Conservation (phyloP, 371 early-diverging fungal species). For the Saksenaea oblongispora region DNA sequence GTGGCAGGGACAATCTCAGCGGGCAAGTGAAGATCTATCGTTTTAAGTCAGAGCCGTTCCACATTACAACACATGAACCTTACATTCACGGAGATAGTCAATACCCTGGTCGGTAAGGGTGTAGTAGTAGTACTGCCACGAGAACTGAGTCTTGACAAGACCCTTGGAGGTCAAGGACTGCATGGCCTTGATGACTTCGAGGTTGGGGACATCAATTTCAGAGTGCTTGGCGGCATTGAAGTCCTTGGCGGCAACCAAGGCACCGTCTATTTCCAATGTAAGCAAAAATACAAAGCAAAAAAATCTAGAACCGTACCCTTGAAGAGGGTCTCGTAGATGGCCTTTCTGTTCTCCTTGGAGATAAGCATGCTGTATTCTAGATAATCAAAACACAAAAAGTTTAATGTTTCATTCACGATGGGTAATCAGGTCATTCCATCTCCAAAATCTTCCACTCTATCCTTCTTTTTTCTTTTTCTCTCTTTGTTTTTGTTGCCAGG, state of each 20-base stretch:
- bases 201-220: slow-evolving; percentile 95
- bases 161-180: slow-evolving; percentile 95
- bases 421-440: not conserved
- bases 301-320: slow-evolving; percentile 55
- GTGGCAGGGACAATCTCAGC: slow-evolving; percentile 95
- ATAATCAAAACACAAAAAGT: not conserved
- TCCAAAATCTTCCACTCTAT: not conserved
- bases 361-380: slow-evolving; percentile 79
- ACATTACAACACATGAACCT: slow-evolving; percentile 3
- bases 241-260: slow-evolving; percentile 98
- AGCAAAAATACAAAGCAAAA: slow-evolving; percentile 19
- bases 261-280: slow-evolving; percentile 74
- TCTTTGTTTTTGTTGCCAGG: slow-evolving; percentile 10
- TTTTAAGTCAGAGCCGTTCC: not conserved
- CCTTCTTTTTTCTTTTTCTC: slow-evolving; percentile 7
- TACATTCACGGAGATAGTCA: slow-evolving; percentile 91
- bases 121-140: slow-evolving; percentile 99
- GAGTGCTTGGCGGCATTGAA: slow-evolving; percentile 92
- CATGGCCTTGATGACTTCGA: slow-evolving; percentile 98
- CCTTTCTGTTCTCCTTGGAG: slow-evolving; percentile 92
- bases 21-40: slow-evolving; percentile 87
- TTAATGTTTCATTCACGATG: not conserved
- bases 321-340: slow-evolving; percentile 90
- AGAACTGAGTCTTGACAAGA: slow-evolving; percentile 94
- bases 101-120: slow-evolving; percentile 97